A percentile compares a stretch with the other conserved stretches of the same genome.
phyloP scores from a whole-genome alignment of 805 yeast genomes.

The Saccharomycopsis fibuligera region DNA sequence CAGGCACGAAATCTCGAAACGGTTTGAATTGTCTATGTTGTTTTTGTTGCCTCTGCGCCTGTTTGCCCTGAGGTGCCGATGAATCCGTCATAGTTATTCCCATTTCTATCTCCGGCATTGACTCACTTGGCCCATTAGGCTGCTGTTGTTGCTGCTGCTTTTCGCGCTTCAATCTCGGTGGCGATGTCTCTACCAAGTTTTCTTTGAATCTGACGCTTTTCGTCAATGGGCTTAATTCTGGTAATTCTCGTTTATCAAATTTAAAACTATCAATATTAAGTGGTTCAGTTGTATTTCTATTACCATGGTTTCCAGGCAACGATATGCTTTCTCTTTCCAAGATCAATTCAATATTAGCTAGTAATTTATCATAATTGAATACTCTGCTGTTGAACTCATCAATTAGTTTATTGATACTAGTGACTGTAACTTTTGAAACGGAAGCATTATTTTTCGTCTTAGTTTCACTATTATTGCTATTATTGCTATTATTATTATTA shows the following conservation, averaged over 20 bases:
- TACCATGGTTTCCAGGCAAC: too few relatives aligned
- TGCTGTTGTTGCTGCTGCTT: neutral
- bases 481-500: neutral
- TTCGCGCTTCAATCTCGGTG: too few relatives aligned
- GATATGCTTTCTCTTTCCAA: constrained; percentile 12
- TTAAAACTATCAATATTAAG: constrained; percentile 10
- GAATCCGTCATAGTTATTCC: neutral
- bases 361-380: constrained; percentile 10
- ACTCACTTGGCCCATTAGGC: neutral
- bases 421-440: neutral
- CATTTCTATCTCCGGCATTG: neutral
- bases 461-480: neutral
- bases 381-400: constrained; percentile 3
- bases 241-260: constrained; percentile 12
- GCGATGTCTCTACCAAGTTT: constrained; percentile 16
- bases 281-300: neutral
- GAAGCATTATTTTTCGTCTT: neutral
- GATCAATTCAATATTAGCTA: constrained; percentile 15
- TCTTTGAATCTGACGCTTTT: constrained; percentile 21
- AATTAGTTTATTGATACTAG: constrained; percentile 2
- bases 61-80: too few relatives aligned
- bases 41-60: too few relatives aligned
- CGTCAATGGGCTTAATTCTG: constrained; percentile 11
- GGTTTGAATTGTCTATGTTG: too few relatives aligned
- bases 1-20: constrained; percentile 1